Conservation (phyloP, 1,139 yeast species). For the Meyerozyma athensensis region DNA sequence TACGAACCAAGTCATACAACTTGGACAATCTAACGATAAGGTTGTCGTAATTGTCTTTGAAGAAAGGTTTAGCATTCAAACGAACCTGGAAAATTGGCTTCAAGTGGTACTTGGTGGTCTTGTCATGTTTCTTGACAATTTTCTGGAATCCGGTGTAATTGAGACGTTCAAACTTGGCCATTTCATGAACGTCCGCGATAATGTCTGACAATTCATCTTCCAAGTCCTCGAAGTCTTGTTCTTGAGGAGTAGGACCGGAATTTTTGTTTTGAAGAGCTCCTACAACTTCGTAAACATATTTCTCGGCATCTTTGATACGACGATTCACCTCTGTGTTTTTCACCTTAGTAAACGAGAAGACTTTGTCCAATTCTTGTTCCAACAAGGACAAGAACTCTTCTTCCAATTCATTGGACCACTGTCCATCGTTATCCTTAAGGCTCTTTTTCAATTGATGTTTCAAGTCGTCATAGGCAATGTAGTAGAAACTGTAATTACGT, state of each 20-base stretch:
- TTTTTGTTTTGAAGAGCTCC: conserved; percentile 30
- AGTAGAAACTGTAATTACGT: conserved; percentile 84
- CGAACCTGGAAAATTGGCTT: conserved; percentile 92
- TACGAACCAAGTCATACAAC: conserved; percentile 86
- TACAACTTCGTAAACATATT: conserved; percentile 61
- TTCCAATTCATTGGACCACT: conserved; percentile 75
- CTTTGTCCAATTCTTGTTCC: conserved; percentile 84
- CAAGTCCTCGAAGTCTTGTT: conserved; percentile 83
- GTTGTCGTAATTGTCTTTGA: conserved; percentile 88
- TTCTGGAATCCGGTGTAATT: conserved; percentile 96
- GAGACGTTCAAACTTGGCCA: conserved; percentile 86
- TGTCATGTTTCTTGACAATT: conserved; percentile 93
- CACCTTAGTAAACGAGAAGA: conserved; percentile 82
- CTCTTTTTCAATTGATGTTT: conserved; percentile 74
- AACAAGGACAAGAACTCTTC: conserved; percentile 71
- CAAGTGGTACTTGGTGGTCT: conserved; percentile 74
- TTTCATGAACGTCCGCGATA: conserved; percentile 95
- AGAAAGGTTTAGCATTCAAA: conserved; percentile 88
- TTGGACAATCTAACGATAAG: conserved; percentile 85
- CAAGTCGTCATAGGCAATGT: conserved; percentile 84
- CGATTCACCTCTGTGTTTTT: conserved; percentile 80
- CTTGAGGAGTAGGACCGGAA: conserved; percentile 40
- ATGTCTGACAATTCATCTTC: conserved; percentile 91
- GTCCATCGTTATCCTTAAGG: conserved; percentile 45
- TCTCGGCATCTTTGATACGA: conserved; percentile 77